Conservation (phyloP, 352 stramenopile genomes). For the Phytophthora kernoviae region DNA sequence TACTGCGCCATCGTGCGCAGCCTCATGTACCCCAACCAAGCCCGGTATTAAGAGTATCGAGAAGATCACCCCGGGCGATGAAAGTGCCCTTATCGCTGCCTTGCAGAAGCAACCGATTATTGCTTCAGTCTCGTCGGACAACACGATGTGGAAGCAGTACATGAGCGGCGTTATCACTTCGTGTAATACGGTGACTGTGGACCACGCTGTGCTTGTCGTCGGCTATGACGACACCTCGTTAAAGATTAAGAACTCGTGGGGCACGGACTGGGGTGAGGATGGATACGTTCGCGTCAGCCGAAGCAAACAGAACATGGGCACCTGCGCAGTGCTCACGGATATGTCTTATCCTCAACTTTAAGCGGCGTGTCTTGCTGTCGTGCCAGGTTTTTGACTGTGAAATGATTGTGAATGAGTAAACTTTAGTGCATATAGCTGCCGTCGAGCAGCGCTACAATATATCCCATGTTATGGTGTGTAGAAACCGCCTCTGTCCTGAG, state of each 20-base stretch:
- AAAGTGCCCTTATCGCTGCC: conserved; percentile 82
- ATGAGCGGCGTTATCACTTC: conserved; percentile 86
- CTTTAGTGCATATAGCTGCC: neutral
- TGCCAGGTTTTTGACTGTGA: neutral
- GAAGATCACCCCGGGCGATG: conserved; percentile 53
- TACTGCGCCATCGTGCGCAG: conserved; percentile 35
- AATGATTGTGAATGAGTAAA: neutral
- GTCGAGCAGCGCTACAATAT: neutral
- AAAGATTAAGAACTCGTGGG: conserved; percentile 99
- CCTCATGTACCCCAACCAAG: conserved; percentile 36
- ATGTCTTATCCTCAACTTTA: conserved; percentile 60
- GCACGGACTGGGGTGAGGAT: conserved; percentile 92
- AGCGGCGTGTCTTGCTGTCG: neutral
- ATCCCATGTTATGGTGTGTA: too few species aligned
- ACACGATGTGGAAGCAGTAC: conserved; percentile 98
- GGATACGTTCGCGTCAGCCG: conserved; percentile 93
- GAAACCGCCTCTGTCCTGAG: too few species aligned
- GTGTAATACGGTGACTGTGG: conserved; percentile 84
- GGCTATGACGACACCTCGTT: conserved; percentile 92
- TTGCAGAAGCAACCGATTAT: conserved; percentile 94
- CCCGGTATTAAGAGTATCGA: conserved; percentile 59
- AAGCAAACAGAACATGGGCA: conserved; percentile 65
- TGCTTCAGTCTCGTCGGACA: conserved; percentile 93
- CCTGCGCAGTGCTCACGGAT: conserved; percentile 57
- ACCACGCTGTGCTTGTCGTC: conserved; percentile 97